Percentiles rank a stretch among this genome's conserved stretches.
Evolutionary conservation across 192 early-diverging fungal genomes (phyloP).

Genomic region (Phlyctochytrium bullatum): DNA sequence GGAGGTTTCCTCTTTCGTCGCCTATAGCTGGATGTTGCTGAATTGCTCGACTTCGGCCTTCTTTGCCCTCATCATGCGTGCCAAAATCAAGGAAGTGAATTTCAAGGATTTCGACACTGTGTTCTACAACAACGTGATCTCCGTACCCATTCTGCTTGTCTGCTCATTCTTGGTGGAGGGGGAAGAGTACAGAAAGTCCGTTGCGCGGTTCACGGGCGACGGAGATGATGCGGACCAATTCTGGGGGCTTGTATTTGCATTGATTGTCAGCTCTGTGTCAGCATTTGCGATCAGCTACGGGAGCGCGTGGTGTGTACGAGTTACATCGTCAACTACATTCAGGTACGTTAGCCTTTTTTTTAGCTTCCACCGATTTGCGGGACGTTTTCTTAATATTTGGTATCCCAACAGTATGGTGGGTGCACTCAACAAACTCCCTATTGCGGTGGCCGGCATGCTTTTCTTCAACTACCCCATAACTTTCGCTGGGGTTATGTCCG

Average conservation of each 20-base stretch:
- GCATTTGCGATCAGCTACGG: conserved; percentile 90
- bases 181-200: conserved; percentile 12
- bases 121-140: conserved; percentile 94
- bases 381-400: background rate
- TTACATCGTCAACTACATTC: conserved; percentile 57
- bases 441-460: conserved; percentile 90
- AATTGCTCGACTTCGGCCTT: conserved; percentile 90
- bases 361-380: conserved; percentile 7
- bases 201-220: conserved; percentile 34
- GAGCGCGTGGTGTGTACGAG: conserved; percentile 78
- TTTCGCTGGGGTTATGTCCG: conserved; percentile 77
- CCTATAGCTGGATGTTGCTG: conserved; percentile 76
- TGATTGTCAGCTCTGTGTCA: conserved; percentile 74
- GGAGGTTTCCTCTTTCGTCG: conserved; percentile 16
- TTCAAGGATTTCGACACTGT: conserved; percentile 99
- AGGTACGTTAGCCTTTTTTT: conserved; percentile 36
- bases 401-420: conserved; percentile 77
- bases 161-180: conserved; percentile 39
- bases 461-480: conserved; percentile 87
- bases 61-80: conserved; percentile 89
- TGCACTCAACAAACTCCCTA: conserved; percentile 96
- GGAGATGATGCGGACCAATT: conserved; percentile 31
- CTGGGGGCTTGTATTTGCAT: conserved; percentile 54
- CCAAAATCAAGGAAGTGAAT: conserved; percentile 79
- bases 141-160: conserved; percentile 65